Evolutionary conservation across 139 green algal genomes (phyloP).

Genomic region (Auxenochlorella pyrenoidosa): DNA sequence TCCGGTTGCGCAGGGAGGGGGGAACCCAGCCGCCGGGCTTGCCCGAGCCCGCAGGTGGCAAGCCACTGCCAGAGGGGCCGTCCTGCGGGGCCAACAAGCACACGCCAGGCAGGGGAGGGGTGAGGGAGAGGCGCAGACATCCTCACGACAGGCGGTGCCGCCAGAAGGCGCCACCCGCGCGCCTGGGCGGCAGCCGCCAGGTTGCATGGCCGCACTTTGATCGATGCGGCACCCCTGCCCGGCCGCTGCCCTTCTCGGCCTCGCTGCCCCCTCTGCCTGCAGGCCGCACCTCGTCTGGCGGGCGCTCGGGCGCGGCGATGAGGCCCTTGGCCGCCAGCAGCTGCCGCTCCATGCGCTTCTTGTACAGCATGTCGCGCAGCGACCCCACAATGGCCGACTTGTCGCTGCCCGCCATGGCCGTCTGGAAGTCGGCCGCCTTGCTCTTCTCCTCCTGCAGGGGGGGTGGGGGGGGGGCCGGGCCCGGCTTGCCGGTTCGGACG

Average conservation of each 20-base stretch:
- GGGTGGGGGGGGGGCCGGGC: too few relatives aligned
- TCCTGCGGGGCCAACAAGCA: slow-evolving; percentile 15
- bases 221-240: too few relatives aligned
- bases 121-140: too few relatives aligned
- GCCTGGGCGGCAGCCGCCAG: not conserved
- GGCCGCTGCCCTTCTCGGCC: too few relatives aligned
- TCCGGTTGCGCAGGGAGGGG: slow-evolving; percentile 74
- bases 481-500: too few relatives aligned
- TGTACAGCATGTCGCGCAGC: slow-evolving; percentile 90
- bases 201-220: too few relatives aligned
- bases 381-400: slow-evolving; percentile 60
- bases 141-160: not conserved
- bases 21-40: slow-evolving; percentile 91
- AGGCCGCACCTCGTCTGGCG: slow-evolving; percentile 81
- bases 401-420: slow-evolving; percentile 68
- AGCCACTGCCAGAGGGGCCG: slow-evolving; percentile 39
- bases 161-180: not conserved
- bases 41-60: slow-evolving; percentile 44
- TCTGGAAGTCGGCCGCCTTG: slow-evolving; percentile 74
- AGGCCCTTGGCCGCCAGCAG: slow-evolving; percentile 85
- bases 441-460: slow-evolving; percentile 82
- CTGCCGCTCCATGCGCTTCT: slow-evolving; percentile 92
- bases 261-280: too few relatives aligned
- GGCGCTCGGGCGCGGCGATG: slow-evolving; percentile 77
- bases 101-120: not conserved